Evolutionary conservation across 2,329 filamentous ascomycete species (phyloP), one percentile per base, ranked within the genome.

Genomic region (Cercospora berteroae): DNA sequence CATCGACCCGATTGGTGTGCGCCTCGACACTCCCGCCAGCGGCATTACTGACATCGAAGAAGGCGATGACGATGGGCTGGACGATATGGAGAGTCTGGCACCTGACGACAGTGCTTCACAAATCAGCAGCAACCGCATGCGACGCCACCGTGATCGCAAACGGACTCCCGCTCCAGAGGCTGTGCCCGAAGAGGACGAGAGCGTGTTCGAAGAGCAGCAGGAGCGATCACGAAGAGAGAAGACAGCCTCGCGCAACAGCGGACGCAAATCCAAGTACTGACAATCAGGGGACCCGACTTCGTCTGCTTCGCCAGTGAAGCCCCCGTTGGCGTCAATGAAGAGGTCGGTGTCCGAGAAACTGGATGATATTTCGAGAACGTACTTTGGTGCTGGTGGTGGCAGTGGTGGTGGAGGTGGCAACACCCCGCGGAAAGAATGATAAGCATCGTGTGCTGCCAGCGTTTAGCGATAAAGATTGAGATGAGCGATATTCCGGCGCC

Each of bases 71-170:
- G 76, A 77, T 55, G 77, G 77, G 58, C 70, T 75, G 25, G 83
- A 82, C 60, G 74, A 79, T 52, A 75, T 79, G 67, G 82, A 79
- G 48, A 81, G 82, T 72, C 82, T 94, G 59, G 89, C 89, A 72
- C 91, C 91, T 0, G 91, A 94, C 74, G 91, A 94, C 78, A 90
- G 87, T 64, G 91, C 91, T 25, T 93, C 90, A 79, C 93, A 94
- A 76, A 91, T 94, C 67, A 89, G 87, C 75, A 91, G 88, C 76
- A 89, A 89, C 63, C 80, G 90, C 72, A 73, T 84, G 88, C 72
- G 83, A 88, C 75, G 89, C 87, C 50, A 91, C 90, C 83, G 82
- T 89, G 75, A 85, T 88, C 73, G 87, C 85, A 70, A 68, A 42
- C 89, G 92, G 79, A 83, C 90, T 71, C 84, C 89, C 67, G 92